A percentile compares a stretch with the other conserved stretches of the same genome.
Evolutionary conservation across 768 basidiomycete genomes (phyloP).

Genomic region (Trichaptum fuscoviolaceum): DNA sequence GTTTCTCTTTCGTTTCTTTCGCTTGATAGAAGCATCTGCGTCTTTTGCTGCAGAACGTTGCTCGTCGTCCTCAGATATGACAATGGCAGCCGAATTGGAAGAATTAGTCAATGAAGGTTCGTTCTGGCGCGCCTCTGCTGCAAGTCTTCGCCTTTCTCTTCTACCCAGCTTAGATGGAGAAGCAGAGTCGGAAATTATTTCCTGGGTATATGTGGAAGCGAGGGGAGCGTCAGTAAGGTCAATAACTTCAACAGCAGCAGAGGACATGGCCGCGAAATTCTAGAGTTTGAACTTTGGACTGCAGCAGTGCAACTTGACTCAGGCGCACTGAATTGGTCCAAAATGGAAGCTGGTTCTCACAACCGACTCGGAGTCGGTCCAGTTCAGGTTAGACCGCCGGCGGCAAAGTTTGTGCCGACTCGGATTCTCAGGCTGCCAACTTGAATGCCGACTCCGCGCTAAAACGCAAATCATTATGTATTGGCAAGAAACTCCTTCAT

Average conservation of each 20-base stretch:
- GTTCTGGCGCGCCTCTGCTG: not conserved
- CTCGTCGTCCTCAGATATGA: not conserved
- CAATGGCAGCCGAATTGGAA: not conserved
- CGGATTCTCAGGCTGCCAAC: no score
- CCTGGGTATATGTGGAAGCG: not conserved
- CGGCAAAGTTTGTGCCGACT: no score
- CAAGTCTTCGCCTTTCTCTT: not conserved
- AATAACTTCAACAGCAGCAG: not conserved
- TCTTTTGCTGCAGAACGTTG: not conserved
- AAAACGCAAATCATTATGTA: no score
- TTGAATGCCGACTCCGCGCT: no score
- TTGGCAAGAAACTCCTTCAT: no score
- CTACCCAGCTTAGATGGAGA: not conserved
- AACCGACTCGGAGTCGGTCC: no score
- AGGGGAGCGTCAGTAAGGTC: not conserved
- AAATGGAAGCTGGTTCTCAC: no score
- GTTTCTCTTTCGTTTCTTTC: not conserved
- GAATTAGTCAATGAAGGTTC: not conserved
- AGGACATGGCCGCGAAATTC: not conserved
- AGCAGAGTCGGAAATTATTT: not conserved
- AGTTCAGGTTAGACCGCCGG: no score
- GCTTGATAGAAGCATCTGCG: not conserved
- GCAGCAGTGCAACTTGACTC: no score
- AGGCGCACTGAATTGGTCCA: no score
- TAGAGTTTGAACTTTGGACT: not conserved